Base-by-base conservation (phyloP, 2,329 filamentous ascomycete species). In the Tolypocladium tropicale region DNA sequence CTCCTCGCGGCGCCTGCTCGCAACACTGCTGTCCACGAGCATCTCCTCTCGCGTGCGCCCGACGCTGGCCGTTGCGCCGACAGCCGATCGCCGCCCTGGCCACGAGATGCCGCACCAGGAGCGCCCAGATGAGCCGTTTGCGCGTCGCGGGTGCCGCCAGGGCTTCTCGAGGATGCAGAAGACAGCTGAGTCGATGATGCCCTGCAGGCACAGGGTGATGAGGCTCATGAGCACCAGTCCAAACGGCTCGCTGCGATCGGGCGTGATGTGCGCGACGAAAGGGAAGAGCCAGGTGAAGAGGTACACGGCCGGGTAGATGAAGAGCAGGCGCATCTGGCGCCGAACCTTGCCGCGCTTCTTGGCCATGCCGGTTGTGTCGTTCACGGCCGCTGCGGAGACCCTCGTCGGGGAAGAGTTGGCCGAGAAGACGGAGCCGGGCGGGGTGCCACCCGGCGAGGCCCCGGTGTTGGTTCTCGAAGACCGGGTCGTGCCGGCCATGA, bases 251-350 rank as follows among this genome's bases (percentile, higher is more conserved):
- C 61, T 58, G 34, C 63, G 63, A 18, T 62, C 60, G 12, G 58
- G 46, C 53, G 84, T 70, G 53, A 83, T 75, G 66, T 91, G 85
- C 2, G 76, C 76, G 2, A 85, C 72, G 62, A 91, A 89, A 0
- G 89, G 88, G 9, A 88, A 71, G 4, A 87, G 71, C 89, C 89
- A 93, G 61, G 89, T 81, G 5, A 82, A 69, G 23, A 88, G 76
- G 68, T 93, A 92, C 4, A 88, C 79, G 21, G 86, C 67, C 0
- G 89, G 89, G 67, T 93, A 93, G 52, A 90, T 82, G 70, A 92
- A 90, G 21, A 91, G 76, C 33, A 87, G 79, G 34, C 85, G 81
- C 2, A 91, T 76, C 64, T 91, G 87, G 11, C 84, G 80, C 49
- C 81, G 78, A 57, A 89, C 84, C 57, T 79, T 80, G 18, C 78